phyloP scores from a whole-genome alignment of 768 basidiomycete species.

The Boletus vermiculosoides region DNA sequence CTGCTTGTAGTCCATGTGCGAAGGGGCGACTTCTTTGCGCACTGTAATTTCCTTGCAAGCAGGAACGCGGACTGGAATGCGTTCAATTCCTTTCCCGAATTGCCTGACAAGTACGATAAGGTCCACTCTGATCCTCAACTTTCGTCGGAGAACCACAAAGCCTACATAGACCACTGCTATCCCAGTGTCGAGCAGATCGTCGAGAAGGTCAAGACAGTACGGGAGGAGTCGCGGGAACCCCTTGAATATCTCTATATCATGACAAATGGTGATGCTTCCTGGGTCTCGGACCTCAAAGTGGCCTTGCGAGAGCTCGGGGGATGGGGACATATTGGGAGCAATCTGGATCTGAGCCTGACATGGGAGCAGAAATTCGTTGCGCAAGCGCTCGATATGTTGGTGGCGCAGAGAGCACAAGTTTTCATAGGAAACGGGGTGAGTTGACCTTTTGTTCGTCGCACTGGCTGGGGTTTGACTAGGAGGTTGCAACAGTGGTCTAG shows the following conservation, averaged over 20 bases:
- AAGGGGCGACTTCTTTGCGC: constrained; percentile 45
- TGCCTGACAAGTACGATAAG: constrained; percentile 37
- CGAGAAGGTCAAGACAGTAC: constrained; percentile 34
- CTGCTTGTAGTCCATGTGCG: constrained; percentile 50
- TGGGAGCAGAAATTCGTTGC: constrained; percentile 44
- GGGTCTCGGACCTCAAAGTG: constrained; percentile 39
- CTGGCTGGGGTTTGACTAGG: background rate
- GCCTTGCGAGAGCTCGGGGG: constrained; percentile 31
- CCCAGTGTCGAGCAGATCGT: constrained; percentile 43
- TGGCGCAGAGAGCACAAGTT: constrained; percentile 44
- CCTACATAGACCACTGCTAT: constrained; percentile 41
- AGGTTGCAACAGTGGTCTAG: constrained; percentile 37
- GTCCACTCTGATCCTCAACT: constrained; percentile 29
- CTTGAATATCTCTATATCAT: constrained; percentile 45
- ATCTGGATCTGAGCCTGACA: constrained; percentile 39
- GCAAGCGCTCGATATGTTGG: constrained; percentile 50
- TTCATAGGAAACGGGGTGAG: constrained; percentile 54
- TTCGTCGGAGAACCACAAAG: constrained; percentile 20
- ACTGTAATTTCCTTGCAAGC: constrained; percentile 41
- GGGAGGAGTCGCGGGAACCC: constrained; percentile 20
- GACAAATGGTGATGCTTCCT: constrained; percentile 43
- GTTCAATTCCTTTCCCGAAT: constrained; percentile 43
- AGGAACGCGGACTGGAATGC: constrained; percentile 38
- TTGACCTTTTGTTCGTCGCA: background rate
- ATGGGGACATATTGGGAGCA: constrained; percentile 42